A percentile compares a stretch with the other conserved stretches of the same genome.
phyloP scores from a whole-genome alignment of 768 basidiomycete species.

The Mycena albidolilacea region DNA sequence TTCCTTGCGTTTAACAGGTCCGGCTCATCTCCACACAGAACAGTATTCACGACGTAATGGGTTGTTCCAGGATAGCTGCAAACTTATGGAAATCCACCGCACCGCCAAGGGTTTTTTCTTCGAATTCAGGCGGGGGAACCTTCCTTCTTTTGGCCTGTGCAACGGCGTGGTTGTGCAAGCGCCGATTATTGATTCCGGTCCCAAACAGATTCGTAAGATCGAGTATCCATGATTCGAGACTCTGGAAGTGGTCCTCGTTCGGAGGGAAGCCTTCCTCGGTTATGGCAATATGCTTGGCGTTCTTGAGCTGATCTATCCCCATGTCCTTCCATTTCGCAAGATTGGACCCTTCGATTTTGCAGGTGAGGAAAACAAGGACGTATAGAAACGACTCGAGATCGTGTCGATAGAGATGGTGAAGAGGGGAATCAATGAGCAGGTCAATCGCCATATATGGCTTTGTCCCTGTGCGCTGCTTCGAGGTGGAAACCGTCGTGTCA shows the following conservation, averaged over 20 bases:
- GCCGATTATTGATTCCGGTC: background rate
- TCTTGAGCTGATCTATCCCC: background rate
- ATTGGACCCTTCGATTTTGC: background rate
- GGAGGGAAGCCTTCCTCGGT: background rate
- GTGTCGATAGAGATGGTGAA: background rate
- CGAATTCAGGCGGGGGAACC: background rate
- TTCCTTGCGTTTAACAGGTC: too few species aligned
- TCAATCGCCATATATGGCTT: background rate
- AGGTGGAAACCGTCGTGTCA: background rate
- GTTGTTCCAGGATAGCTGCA: background rate
- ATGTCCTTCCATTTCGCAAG: background rate
- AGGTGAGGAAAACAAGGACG: slow-evolving; percentile 2
- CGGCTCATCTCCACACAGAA: background rate
- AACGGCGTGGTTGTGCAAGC: background rate
- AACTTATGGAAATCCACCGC: slow-evolving; percentile 6
- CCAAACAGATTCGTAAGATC: background rate
- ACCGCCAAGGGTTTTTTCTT: background rate
- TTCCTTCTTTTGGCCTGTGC: background rate
- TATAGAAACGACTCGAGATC: slow-evolving; percentile 3
- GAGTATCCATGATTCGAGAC: background rate
- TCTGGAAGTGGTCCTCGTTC: background rate
- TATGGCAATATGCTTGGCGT: background rate
- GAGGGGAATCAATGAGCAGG: background rate
- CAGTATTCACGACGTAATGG: background rate
- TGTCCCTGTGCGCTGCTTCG: slow-evolving; percentile 2